phyloP scores from a whole-genome alignment of 352 stramenopile species.

The Plasmopara muralis region DNA sequence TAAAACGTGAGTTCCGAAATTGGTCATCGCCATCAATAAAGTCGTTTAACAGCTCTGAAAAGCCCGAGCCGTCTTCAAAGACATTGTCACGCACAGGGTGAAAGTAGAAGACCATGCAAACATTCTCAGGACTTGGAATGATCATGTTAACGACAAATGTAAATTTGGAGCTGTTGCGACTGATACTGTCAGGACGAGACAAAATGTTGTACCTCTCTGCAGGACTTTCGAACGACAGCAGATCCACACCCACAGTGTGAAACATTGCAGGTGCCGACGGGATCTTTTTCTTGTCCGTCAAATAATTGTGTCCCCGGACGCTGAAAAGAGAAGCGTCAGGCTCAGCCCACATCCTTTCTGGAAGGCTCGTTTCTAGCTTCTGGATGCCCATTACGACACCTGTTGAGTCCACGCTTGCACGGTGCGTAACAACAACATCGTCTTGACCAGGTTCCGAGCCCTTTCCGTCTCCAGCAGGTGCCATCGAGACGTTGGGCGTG shows the following conservation, averaged over 20 bases:
- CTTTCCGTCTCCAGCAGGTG: conserved; percentile 10
- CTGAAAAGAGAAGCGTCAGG: conserved; percentile 74
- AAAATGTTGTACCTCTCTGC: conserved; percentile 76
- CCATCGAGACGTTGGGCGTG: conserved; percentile 75
- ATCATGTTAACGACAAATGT: conserved; percentile 89
- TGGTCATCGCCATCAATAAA: conserved; percentile 92
- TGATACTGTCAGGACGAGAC: conserved; percentile 60
- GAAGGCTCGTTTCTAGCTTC: conserved; percentile 60
- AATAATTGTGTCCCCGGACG: conserved; percentile 85
- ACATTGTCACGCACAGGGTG: conserved; percentile 68
- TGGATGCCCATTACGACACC: conserved; percentile 59
- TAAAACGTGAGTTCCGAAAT: conserved; percentile 96
- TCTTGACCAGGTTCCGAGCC: conserved; percentile 13
- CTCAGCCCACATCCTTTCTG: conserved; percentile 82
- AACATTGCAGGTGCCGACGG: conserved; percentile 64
- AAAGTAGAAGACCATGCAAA: conserved; percentile 84
- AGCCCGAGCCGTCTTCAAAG: conserved; percentile 83
- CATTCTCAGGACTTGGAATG: conserved; percentile 74
- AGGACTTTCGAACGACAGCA: conserved; percentile 69
- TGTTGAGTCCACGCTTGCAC: conserved; percentile 52
- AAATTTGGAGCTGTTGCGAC: conserved; percentile 66
- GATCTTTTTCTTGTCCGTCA: conserved; percentile 86
- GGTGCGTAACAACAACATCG: conserved; percentile 13
- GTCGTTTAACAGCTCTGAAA: conserved; percentile 84
- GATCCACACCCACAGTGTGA: conserved; percentile 73